Conservation (phyloP, 2,329 filamentous ascomycete genomes). For the Orbilia javanica region DNA sequence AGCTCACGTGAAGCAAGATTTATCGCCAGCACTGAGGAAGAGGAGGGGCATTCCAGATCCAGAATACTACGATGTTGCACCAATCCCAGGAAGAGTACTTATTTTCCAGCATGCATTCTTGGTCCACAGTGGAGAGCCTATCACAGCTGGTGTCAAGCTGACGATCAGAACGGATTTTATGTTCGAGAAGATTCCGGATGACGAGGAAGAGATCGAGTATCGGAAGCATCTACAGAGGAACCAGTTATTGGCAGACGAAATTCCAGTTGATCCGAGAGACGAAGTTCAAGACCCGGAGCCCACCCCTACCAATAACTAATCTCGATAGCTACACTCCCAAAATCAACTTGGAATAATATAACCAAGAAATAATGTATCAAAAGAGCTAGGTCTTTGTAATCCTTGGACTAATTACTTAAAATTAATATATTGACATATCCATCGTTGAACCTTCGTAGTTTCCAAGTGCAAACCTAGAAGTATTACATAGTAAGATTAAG, state of each 20-base stretch:
- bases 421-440: too few species aligned
- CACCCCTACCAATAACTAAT: not conserved
- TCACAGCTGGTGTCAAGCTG: slow-evolving; percentile 56
- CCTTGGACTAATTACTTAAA: too few species aligned
- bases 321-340: too few species aligned
- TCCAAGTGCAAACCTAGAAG: too few species aligned
- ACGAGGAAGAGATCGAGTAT: slow-evolving; percentile 54
- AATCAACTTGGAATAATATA: too few species aligned
- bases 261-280: slow-evolving; percentile 45
- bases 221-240: slow-evolving; percentile 53
- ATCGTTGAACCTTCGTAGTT: too few species aligned
- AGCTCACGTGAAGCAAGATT: slow-evolving; percentile 23
- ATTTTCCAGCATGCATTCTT: slow-evolving; percentile 59
- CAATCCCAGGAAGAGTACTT: slow-evolving; percentile 57
- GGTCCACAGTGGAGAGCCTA: slow-evolving; percentile 58
- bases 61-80: slow-evolving; percentile 53
- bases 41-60: slow-evolving; percentile 24
- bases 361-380: too few species aligned
- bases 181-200: slow-evolving; percentile 45
- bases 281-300: not conserved
- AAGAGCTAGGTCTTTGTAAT: too few species aligned
- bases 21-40: slow-evolving; percentile 18
- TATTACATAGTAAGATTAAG: not conserved
- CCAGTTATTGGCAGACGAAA: slow-evolving; percentile 47
- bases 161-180: slow-evolving; percentile 58